Evolutionary conservation across 75 land plant genomes (phyloP).

Genomic region (Picea sitchensis): DNA sequence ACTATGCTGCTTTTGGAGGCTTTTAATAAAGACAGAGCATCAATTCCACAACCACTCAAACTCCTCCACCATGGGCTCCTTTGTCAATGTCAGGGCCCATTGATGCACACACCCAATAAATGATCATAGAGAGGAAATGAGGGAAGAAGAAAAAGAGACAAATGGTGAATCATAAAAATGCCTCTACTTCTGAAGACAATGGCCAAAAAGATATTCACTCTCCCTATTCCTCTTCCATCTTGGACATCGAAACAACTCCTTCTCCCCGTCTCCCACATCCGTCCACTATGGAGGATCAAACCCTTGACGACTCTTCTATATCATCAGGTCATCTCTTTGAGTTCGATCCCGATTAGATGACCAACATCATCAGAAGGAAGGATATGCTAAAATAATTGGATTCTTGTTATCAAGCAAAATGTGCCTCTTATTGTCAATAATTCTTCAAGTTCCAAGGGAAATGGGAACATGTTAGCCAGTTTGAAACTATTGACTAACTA

Average conservation of each 20-base stretch:
- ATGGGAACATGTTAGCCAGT: neutral
- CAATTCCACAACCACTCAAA: conserved; percentile 79
- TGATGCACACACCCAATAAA: conserved; percentile 92
- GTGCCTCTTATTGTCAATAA: too few species aligned
- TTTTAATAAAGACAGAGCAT: conserved; percentile 93
- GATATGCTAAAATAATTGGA: too few species aligned
- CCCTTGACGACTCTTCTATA: neutral
- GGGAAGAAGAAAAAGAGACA: too few species aligned
- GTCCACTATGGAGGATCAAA: neutral
- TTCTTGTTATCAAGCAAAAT: too few species aligned
- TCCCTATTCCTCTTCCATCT: too few species aligned
- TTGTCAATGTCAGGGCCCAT: conserved; percentile 54
- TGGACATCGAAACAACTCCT: too few species aligned
- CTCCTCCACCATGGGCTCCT: conserved; percentile 71
- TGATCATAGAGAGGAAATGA: conserved; percentile 79
- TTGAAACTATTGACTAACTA: neutral
- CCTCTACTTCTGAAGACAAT: too few species aligned
- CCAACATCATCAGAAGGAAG: too few species aligned
- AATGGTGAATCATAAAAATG: too few species aligned
- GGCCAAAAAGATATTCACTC: too few species aligned
- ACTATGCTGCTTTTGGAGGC: conserved; percentile 90
- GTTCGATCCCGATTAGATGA: neutral
- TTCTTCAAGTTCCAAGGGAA: too few species aligned
- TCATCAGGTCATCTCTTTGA: neutral
- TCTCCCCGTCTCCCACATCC: too few species aligned